phyloP scores from a whole-genome alignment of 2,329 filamentous ascomycete genomes.

The Teratosphaeria gauchensis region DNA sequence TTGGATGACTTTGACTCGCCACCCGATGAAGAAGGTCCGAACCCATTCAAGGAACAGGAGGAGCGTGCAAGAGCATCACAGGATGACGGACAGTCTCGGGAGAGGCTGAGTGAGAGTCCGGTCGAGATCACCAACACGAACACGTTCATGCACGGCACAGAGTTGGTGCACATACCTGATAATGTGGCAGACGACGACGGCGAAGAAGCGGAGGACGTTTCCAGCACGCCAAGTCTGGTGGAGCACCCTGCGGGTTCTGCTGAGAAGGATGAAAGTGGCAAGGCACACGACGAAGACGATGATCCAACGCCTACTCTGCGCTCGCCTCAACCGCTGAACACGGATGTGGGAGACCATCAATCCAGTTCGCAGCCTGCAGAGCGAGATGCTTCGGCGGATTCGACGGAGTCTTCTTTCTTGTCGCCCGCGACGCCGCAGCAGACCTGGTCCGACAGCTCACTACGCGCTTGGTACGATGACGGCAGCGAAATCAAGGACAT shows the following conservation, averaged over 20 bases:
- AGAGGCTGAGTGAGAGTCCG: slow-evolving; percentile 54
- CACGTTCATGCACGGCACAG: slow-evolving; percentile 27
- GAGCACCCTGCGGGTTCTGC: slow-evolving; percentile 8
- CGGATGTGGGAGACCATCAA: background rate
- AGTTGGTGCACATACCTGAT: slow-evolving; percentile 27
- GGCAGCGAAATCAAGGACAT: slow-evolving; percentile 76
- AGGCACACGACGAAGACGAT: slow-evolving; percentile 12
- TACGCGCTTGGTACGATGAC: slow-evolving; percentile 77
- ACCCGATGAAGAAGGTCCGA: slow-evolving; percentile 31
- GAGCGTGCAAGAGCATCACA: slow-evolving; percentile 8
- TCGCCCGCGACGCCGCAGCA: slow-evolving; percentile 18
- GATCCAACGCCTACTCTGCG: slow-evolving; percentile 23
- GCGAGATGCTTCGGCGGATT: background rate
- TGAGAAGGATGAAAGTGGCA: slow-evolving; percentile 6
- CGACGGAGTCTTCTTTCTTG: slow-evolving; percentile 11
- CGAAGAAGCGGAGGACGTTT: slow-evolving; percentile 11
- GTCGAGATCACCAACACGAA: slow-evolving; percentile 45
- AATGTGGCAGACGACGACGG: slow-evolving; percentile 13
- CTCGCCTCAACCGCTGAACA: slow-evolving; percentile 14
- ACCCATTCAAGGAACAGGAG: slow-evolving; percentile 34
- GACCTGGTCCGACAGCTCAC: slow-evolving; percentile 72
- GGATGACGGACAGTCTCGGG: slow-evolving; percentile 5
- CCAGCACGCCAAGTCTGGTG: slow-evolving; percentile 22
- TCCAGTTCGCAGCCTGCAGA: background rate
- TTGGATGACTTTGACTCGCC: slow-evolving; percentile 61